Conservation (phyloP, 2,329 filamentous ascomycete genomes). For the Botryotinia narcissicola region DNA sequence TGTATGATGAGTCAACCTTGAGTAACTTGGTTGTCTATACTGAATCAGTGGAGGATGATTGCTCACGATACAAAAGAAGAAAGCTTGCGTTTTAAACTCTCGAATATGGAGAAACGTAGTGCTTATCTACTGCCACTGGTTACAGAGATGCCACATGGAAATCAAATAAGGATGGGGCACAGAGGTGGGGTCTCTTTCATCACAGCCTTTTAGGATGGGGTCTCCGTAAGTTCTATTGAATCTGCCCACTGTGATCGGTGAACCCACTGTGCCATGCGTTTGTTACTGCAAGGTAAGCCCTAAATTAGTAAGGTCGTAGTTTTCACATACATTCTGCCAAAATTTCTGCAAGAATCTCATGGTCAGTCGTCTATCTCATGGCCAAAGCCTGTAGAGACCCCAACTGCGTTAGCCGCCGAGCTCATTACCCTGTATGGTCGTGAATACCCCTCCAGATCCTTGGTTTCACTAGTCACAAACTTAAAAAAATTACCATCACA, state of each 20-base stretch:
- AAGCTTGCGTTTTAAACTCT: not conserved
- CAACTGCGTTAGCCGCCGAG: not conserved
- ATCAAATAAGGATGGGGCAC: not conserved
- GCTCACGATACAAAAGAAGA: not conserved
- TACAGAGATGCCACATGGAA: not conserved
- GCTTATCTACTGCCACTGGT: conserved; percentile 3
- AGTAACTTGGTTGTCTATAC: not conserved
- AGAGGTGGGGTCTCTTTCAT: not conserved
- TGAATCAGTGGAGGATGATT: not conserved
- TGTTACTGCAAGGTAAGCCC: not conserved
- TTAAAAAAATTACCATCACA: not conserved
- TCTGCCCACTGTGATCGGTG: not conserved
- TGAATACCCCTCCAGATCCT: not conserved
- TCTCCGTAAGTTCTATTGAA: not conserved
- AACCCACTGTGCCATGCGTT: not conserved
- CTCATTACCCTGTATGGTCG: not conserved
- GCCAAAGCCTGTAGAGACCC: not conserved
- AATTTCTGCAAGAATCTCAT: not conserved
- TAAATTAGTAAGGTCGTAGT: not conserved
- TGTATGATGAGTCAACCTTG: not conserved
- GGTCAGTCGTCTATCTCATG: not conserved
- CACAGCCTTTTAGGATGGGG: not conserved
- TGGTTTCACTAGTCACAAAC: not conserved
- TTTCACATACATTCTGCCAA: not conserved
- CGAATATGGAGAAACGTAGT: not conserved